phyloP scores from a whole-genome alignment of 768 basidiomycete species.

The Lepiota venenata region DNA sequence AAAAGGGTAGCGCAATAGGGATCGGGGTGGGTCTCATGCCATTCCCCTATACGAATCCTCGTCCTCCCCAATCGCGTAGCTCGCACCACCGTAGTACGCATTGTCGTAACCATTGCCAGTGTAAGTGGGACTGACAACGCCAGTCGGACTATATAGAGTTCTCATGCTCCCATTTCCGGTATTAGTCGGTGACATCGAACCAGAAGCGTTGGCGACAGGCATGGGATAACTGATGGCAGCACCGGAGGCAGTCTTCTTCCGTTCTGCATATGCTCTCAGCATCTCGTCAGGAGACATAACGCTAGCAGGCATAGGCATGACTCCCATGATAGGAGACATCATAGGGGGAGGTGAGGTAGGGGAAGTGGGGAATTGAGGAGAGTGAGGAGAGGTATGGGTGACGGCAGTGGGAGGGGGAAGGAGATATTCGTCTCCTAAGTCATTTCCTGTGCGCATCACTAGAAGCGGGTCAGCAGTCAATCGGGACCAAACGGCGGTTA shows the following conservation, averaged over 20 bases:
- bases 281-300: slow-evolving; percentile 69
- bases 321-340: slow-evolving; percentile 28
- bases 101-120: not conserved
- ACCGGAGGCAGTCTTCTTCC: slow-evolving; percentile 19
- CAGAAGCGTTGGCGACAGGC: slow-evolving; percentile 16
- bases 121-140: slow-evolving; percentile 2
- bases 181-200: not conserved
- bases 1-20: not conserved
- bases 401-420: slow-evolving; percentile 30
- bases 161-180: not conserved
- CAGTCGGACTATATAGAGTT: not conserved
- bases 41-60: slow-evolving; percentile 6
- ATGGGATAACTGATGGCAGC: slow-evolving; percentile 22
- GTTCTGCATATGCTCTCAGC: slow-evolving; percentile 55
- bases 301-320: slow-evolving; percentile 29
- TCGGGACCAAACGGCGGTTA: not conserved
- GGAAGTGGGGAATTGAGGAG: not conserved
- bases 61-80: not conserved
- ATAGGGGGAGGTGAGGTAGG: slow-evolving; percentile 3
- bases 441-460: slow-evolving; percentile 69
- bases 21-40: not conserved
- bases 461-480: slow-evolving; percentile 12
- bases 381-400: slow-evolving; percentile 14
- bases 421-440: slow-evolving; percentile 44
- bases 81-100: not conserved